Conservation (phyloP, 2,329 filamentous ascomycete species). For the Ophiocordyceps sinensis region DNA sequence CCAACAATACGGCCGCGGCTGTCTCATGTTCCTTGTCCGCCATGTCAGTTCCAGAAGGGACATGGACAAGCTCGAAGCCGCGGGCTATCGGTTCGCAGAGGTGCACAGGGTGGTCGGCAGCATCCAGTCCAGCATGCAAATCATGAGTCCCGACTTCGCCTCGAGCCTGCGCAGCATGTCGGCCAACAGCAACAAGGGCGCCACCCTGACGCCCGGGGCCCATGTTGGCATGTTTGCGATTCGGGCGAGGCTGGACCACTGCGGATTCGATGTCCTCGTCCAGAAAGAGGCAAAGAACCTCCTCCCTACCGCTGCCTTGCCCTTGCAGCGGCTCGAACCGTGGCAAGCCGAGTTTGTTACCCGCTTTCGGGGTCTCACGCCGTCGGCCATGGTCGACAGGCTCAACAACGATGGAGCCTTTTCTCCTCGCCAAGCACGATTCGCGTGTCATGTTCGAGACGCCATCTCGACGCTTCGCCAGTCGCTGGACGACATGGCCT, state of each 20-base stretch:
- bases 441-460: conserved; percentile 28
- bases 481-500: conserved; percentile 28
- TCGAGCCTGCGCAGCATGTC: conserved; percentile 50
- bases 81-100: conserved; percentile 67
- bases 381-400: conserved; percentile 15
- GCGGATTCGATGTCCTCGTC: conserved; percentile 50
- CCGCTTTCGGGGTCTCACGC: conserved; percentile 29
- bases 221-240: conserved; percentile 46
- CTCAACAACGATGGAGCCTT: conserved; percentile 22
- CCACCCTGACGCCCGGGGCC: conserved; percentile 35
- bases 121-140: conserved; percentile 61
- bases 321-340: conserved; percentile 34
- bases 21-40: conserved; percentile 67
- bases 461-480: conserved; percentile 24
- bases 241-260: conserved; percentile 32
- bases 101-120: conserved; percentile 52
- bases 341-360: conserved; percentile 41
- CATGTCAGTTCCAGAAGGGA: conserved; percentile 43
- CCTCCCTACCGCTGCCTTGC: conserved; percentile 43
- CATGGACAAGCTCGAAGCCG: conserved; percentile 47
- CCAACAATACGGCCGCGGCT: conserved; percentile 48
- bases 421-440: conserved; percentile 25
- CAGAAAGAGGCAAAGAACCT: conserved; percentile 40
- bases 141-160: conserved; percentile 47
- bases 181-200: conserved; percentile 33